Evolutionary conservation across 371 early-diverging fungal species (phyloP), one percentile per base, ranked within the genome.

Genomic region (Lichtheimia ramosa): DNA sequence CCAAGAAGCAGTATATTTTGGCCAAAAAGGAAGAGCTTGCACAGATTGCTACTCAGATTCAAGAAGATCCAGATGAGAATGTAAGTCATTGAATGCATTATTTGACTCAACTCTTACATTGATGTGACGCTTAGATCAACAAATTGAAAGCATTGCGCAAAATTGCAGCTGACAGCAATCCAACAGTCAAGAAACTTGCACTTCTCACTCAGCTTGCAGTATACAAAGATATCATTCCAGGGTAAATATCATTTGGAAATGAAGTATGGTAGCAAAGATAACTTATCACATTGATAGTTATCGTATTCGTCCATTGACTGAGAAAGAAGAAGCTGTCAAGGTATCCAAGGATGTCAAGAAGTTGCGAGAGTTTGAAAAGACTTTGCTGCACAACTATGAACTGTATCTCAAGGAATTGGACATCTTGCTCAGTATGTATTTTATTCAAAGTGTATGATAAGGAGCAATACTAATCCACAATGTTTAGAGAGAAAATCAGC

Each of bases 191-290:
- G 51, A 89, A 91, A 56, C 64, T 96, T 43, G 91, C 89, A 0
- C 71, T 94, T 39, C 71, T 96, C 48, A 91, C 95, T 4, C 94
- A 92, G 66, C 75, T 96, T 39, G 92, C 94, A 3, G 91, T 97
- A 0, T 96, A 89, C 78, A 86, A 90, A 61, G 97, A 97, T 72
- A 93, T 97, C 66, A 83, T 96, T 43, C 97, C 97, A 1, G 96
- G 92, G 77, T 80, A 75, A 62, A 54, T 46, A 34, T 12, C 13
- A 46, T 42, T 21, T 41, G 43, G 41, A 43, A 28, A 13, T 46
- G 20, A 49, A 28, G 7, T 16, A 12, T 46, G 15, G 2, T n/a
- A n/a, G 16, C 46, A 12, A n/a, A 16, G 10, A 46, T 13, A 46
- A 46, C 25, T 56, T 43, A 24, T 6, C 52, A 5, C 58, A 10